Conservation (phyloP, 345 rosid genomes). For the Salix viminalis region DNA sequence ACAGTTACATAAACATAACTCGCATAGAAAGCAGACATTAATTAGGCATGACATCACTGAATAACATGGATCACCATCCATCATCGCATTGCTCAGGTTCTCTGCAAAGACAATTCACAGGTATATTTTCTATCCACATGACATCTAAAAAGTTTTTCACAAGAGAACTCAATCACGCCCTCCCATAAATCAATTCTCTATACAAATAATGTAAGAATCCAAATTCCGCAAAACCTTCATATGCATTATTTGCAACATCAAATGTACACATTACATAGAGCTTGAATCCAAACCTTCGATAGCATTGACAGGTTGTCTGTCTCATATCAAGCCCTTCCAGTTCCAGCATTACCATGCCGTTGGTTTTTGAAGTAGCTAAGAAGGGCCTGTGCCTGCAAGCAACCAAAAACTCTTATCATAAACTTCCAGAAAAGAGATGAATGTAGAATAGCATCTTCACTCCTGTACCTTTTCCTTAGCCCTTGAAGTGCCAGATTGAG, state of each 20-base stretch:
- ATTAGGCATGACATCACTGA: background rate
- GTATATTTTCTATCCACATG: constrained; percentile 20
- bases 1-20: background rate
- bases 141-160: constrained; percentile 11
- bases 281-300: constrained; percentile 23
- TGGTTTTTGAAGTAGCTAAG: constrained; percentile 76
- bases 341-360: constrained; percentile 60
- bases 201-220: constrained; percentile 29
- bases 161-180: constrained; percentile 21
- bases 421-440: background rate
- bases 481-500: constrained; percentile 81
- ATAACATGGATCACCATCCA: background rate
- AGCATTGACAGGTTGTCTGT: constrained; percentile 8
- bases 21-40: background rate
- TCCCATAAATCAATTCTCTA: constrained; percentile 21
- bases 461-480: constrained; percentile 79
- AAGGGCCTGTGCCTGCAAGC: constrained; percentile 74
- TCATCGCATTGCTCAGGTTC: constrained; percentile 12
- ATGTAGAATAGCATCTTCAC: background rate
- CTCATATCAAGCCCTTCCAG: constrained; percentile 53
- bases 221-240: constrained; percentile 23
- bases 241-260: constrained; percentile 36
- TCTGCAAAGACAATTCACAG: constrained; percentile 2
- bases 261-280: constrained; percentile 37
- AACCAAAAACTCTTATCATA: background rate